These are phyloP conservation scores for Starmera stellimalicola DNA, from an alignment of 1,139 yeast species.

Conservation along the genomic window DNA sequence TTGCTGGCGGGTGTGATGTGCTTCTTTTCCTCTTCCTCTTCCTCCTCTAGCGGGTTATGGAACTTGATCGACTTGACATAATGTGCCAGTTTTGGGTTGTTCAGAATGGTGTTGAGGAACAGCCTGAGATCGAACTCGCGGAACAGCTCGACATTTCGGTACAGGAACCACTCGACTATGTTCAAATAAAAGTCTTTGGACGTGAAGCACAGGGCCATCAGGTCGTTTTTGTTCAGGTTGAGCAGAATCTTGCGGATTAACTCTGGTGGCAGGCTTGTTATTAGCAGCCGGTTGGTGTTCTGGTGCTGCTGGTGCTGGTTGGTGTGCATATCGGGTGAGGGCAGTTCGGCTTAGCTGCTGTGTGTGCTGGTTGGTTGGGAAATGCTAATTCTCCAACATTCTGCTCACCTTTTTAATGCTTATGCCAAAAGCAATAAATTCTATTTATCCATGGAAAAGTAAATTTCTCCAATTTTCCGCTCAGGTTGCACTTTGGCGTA, in stretches of 20 bases:
- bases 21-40: conserved; percentile 14
- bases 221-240: conserved; percentile 18
- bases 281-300: too few relatives aligned
- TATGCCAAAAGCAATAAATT: too few relatives aligned
- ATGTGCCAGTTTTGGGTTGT: conserved; percentile 14
- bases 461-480: too few relatives aligned
- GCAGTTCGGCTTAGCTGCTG: too few relatives aligned
- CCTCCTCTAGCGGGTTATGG: conserved; percentile 22
- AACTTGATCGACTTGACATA: conserved; percentile 21
- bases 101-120: conserved; percentile 17
- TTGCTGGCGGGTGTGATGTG: too few relatives aligned
- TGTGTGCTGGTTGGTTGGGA: too few relatives aligned
- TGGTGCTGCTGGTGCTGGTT: too few relatives aligned
- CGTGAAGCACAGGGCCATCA: conserved; percentile 25
- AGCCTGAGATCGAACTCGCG: conserved; percentile 6
- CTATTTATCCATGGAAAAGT: too few relatives aligned
- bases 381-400: too few relatives aligned
- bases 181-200: conserved; percentile 31
- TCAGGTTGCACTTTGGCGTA: too few relatives aligned
- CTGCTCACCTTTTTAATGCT: too few relatives aligned
- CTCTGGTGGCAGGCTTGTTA: conserved; percentile 30
- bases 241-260: conserved; percentile 28
- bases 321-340: too few relatives aligned
- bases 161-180: conserved; percentile 30
- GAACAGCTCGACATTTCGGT: conserved; percentile 24